Conservation (phyloP, 768 basidiomycete species). For the Grammothele lineata region DNA sequence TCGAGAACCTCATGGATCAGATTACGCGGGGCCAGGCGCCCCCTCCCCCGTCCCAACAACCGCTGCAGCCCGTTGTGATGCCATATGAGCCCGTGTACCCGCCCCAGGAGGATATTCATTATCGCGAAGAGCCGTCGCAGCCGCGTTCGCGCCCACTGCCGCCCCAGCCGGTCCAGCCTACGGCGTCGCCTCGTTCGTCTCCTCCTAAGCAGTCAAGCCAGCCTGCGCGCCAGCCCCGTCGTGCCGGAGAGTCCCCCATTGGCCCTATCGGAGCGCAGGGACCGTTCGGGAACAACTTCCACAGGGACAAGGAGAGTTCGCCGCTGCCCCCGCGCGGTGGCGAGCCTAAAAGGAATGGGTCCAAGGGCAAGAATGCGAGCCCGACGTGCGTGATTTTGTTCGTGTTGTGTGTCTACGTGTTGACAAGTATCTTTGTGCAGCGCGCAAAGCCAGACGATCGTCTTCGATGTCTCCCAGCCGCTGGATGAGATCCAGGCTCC, state of each 20-base stretch:
- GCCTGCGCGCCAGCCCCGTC: conserved; percentile 39
- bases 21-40: conserved; percentile 47
- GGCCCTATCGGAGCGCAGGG: conserved; percentile 25
- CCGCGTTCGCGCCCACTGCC: conserved; percentile 60
- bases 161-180: conserved; percentile 43
- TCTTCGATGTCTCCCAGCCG: conserved; percentile 71
- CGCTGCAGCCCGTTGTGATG: conserved; percentile 20
- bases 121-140: conserved; percentile 32
- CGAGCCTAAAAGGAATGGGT: conserved; percentile 34
- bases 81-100: conserved; percentile 27
- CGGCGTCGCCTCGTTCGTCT: conserved; percentile 55
- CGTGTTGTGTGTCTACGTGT: too few relatives aligned
- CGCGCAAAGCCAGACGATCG: conserved; percentile 59
- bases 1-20: conserved; percentile 78
- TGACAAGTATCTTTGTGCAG: conserved; percentile 36
- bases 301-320: conserved; percentile 69
- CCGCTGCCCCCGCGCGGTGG: conserved; percentile 54
- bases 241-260: conserved; percentile 47
- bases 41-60: conserved; percentile 22
- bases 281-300: conserved; percentile 31
- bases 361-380: conserved; percentile 47
- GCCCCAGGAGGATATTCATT: conserved; percentile 26
- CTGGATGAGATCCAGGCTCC: conserved; percentile 74
- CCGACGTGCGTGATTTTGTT: conserved; percentile 43
- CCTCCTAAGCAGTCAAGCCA: conserved; percentile 59